Percentiles rank a stretch among this genome's conserved stretches.
Conservation (phyloP, 2,329 filamentous ascomycete species). For the Penicillium sp. region DNA sequence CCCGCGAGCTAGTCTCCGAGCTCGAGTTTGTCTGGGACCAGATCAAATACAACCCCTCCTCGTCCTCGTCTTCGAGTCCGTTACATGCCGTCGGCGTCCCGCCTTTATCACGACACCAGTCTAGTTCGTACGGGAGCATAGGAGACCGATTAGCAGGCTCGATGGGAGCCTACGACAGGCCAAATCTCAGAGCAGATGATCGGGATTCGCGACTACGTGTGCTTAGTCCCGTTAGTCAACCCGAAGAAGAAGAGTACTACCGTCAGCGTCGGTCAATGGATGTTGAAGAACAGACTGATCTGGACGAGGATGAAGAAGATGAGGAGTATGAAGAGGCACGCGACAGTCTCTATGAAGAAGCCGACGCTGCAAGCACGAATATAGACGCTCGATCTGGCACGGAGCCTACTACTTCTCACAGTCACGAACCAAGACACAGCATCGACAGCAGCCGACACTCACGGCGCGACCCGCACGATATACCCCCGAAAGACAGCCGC, state of each 20-base stretch:
- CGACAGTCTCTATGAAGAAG: constrained; percentile 33
- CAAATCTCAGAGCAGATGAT: constrained; percentile 21
- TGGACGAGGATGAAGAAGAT: constrained; percentile 36
- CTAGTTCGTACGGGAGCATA: constrained; percentile 32
- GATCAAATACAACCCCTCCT: constrained; percentile 75
- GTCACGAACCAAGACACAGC: constrained; percentile 23
- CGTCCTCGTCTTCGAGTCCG: constrained; percentile 49
- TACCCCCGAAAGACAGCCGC: constrained; percentile 66
- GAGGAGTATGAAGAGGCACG: constrained; percentile 36
- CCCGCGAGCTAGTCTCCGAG: constrained; percentile 80
- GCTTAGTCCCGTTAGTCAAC: constrained; percentile 79
- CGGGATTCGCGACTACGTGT: constrained; percentile 59
- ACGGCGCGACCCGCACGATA: constrained; percentile 78
- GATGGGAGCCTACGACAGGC: constrained; percentile 31
- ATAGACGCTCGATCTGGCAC: constrained; percentile 20
- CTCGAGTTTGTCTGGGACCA: constrained; percentile 99
- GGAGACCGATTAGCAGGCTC: constrained; percentile 36
- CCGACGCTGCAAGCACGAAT: constrained; percentile 41
- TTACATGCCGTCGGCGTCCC: constrained; percentile 29
- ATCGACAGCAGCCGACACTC: constrained; percentile 27
- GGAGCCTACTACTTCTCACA: constrained; percentile 34
- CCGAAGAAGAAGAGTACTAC: constrained; percentile 52
- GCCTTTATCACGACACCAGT: constrained; percentile 29
- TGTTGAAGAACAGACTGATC: constrained; percentile 34
- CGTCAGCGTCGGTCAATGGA: constrained; percentile 41